phyloP scores from a whole-genome alignment of 2,329 filamentous ascomycete species.

The Atkinsonella texensis region DNA sequence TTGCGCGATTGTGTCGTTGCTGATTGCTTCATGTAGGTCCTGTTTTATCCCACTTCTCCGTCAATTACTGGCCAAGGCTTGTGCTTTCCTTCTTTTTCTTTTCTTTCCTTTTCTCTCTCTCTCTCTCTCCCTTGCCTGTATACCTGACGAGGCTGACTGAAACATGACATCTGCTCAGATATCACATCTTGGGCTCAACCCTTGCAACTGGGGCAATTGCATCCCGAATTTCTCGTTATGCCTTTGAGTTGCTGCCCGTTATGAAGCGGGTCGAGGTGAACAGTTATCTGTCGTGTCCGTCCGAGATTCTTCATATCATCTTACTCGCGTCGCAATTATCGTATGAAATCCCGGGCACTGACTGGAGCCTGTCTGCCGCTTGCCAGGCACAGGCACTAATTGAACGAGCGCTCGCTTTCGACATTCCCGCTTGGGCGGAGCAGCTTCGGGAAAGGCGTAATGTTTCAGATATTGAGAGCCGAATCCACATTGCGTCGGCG shows the following conservation, averaged over 20 bases:
- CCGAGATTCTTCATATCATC: slow-evolving; percentile 32
- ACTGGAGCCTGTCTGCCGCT: slow-evolving; percentile 20
- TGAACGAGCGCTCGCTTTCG: slow-evolving; percentile 27
- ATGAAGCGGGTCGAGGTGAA: slow-evolving; percentile 30
- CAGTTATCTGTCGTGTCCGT: slow-evolving; percentile 30
- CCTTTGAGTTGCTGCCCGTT: slow-evolving; percentile 25
- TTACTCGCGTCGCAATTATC: slow-evolving; percentile 32
- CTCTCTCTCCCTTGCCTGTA: neutral
- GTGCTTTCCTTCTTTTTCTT: neutral
- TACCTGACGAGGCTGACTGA: neutral
- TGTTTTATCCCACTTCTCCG: neutral
- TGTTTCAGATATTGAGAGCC: slow-evolving; percentile 27
- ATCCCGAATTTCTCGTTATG: slow-evolving; percentile 26
- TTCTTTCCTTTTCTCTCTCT: no score
- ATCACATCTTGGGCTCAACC: slow-evolving; percentile 28
- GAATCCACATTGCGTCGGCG: slow-evolving; percentile 31
- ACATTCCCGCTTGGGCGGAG: slow-evolving; percentile 30
- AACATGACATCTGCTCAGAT: slow-evolving; percentile 16
- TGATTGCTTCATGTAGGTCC: slow-evolving; percentile 33
- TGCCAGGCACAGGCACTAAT: slow-evolving; percentile 28
- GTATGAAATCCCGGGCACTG: slow-evolving; percentile 21
- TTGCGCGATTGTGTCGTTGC: slow-evolving; percentile 34
- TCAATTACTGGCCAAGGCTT: no score
- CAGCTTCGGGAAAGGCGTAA: slow-evolving; percentile 23
- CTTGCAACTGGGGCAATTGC: slow-evolving; percentile 24